These are phyloP conservation scores for Croton setiger DNA, from an alignment of 441 rosid species.

Conservation along the genomic window DNA sequence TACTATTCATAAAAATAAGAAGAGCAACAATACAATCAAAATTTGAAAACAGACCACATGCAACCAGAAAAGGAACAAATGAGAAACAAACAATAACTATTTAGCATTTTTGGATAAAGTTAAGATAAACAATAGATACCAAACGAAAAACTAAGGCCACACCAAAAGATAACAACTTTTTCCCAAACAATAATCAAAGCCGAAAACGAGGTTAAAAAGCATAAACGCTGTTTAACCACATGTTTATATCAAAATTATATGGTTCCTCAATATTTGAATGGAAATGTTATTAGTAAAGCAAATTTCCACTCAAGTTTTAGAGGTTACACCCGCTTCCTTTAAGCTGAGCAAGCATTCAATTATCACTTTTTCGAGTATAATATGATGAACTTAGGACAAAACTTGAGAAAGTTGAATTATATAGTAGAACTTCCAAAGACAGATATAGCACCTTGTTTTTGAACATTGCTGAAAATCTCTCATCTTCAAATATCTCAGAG, in stretches of 20 bases:
- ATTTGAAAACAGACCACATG: constrained; percentile 9
- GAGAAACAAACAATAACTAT: neutral
- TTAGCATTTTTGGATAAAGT: no score
- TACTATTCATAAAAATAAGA: neutral
- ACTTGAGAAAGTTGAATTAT: neutral
- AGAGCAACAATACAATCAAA: neutral
- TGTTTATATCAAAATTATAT: neutral
- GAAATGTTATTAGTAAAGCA: neutral
- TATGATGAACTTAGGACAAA: neutral
- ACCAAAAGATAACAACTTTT: neutral
- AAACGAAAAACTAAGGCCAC: no score
- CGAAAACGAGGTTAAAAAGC: neutral
- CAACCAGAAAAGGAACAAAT: constrained; percentile 1
- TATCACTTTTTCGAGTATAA: neutral
- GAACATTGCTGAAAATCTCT: constrained; percentile 54
- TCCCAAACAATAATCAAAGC: neutral
- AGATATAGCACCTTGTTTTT: constrained; percentile 48
- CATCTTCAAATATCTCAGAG: constrained; percentile 47
- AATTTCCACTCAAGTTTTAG: neutral
- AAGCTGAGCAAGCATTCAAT: neutral
- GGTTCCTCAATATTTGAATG: neutral
- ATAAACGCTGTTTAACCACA: neutral
- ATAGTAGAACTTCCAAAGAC: neutral
- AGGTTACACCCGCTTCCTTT: neutral
- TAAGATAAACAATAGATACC: no score